A percentile compares a stretch with the other conserved stretches of the same genome.
Conservation (phyloP, 805 yeast genomes). For the Scheffersomyces stipitis region DNA sequence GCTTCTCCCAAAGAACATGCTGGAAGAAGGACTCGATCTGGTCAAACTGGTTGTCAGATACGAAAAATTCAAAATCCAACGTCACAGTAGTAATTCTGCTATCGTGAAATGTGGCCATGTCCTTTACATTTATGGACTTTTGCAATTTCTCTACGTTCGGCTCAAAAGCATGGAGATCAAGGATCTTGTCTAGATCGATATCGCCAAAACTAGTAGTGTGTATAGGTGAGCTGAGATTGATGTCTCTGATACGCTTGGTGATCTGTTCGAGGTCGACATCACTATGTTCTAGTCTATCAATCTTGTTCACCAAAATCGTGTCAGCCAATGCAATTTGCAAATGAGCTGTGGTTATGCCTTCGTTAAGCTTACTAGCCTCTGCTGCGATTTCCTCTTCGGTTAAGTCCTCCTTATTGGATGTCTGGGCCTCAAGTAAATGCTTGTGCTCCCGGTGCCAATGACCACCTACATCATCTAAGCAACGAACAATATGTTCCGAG, state of each 20-base stretch:
- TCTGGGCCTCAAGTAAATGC: slow-evolving; percentile 21
- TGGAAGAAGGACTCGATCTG: slow-evolving; percentile 66
- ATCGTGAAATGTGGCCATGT: slow-evolving; percentile 32
- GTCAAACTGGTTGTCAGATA: slow-evolving; percentile 34
- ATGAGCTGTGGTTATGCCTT: slow-evolving; percentile 75
- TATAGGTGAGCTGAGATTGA: slow-evolving; percentile 71
- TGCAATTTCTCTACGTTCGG: slow-evolving; percentile 21
- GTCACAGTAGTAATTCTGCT: slow-evolving; percentile 36
- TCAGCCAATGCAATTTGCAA: slow-evolving; percentile 91
- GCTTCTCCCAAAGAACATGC: slow-evolving; percentile 69
- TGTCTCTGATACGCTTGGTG: slow-evolving; percentile 41
- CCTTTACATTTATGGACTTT: slow-evolving; percentile 12
- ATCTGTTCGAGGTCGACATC: slow-evolving; percentile 29
- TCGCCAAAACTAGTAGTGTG: slow-evolving; percentile 73
- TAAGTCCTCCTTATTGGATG: slow-evolving; percentile 16
- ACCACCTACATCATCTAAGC: slow-evolving; percentile 70
- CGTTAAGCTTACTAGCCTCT: slow-evolving; percentile 27
- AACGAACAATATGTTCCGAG: slow-evolving; percentile 59
- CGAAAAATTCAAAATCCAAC: slow-evolving; percentile 46
- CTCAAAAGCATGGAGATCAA: slow-evolving; percentile 80
- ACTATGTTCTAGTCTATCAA: slow-evolving; percentile 48
- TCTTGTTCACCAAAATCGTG: slow-evolving; percentile 73
- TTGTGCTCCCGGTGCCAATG: slow-evolving; percentile 58
- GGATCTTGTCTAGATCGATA: slow-evolving; percentile 59
- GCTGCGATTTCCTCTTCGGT: slow-evolving; percentile 31